phyloP scores from a whole-genome alignment of 1,284 basidiomycete species.

The Papiliotrema nemorosa region DNA sequence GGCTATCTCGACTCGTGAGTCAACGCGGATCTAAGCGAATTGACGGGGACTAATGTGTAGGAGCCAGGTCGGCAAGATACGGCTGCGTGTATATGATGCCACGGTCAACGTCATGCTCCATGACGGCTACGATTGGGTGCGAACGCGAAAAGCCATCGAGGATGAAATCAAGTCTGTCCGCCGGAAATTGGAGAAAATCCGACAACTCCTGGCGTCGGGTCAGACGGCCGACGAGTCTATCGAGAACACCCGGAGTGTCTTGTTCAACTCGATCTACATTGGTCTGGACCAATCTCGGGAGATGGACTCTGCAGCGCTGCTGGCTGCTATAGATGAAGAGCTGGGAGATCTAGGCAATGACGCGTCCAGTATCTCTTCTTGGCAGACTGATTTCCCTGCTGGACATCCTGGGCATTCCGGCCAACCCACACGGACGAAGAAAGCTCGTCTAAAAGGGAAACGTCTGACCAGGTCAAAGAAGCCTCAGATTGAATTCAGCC shows the following conservation, averaged over 20 bases:
- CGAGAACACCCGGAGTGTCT: conserved; percentile 62
- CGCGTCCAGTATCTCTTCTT: conserved; percentile 69
- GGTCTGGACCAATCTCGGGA: conserved; percentile 66
- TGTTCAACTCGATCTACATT: conserved; percentile 92
- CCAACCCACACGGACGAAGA: conserved; percentile 26
- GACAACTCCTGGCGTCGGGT: conserved; percentile 88
- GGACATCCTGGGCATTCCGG: background rate
- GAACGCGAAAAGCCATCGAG: conserved; percentile 81
- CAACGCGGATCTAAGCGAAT: background rate
- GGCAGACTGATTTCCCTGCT: conserved; percentile 64
- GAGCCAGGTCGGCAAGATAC: conserved; percentile 17
- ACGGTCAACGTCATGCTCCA: conserved; percentile 69
- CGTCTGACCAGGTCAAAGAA: conserved; percentile 68
- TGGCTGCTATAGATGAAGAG: conserved; percentile 89
- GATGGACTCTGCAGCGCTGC: conserved; percentile 68
- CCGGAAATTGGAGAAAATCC: conserved; percentile 79
- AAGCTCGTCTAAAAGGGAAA: conserved; percentile 39
- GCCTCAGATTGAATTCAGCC: conserved; percentile 77
- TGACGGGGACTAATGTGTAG: conserved; percentile 11
- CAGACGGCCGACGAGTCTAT: conserved; percentile 75
- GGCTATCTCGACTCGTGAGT: conserved; percentile 40
- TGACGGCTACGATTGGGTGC: conserved; percentile 90
- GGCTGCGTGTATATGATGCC: conserved; percentile 60
- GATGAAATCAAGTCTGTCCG: conserved; percentile 84
- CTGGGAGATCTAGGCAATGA: conserved; percentile 65